Evolutionary conservation across 2,329 filamentous ascomycete genomes (phyloP).

Genomic region (Gnomoniopsis smithogilvyi): DNA sequence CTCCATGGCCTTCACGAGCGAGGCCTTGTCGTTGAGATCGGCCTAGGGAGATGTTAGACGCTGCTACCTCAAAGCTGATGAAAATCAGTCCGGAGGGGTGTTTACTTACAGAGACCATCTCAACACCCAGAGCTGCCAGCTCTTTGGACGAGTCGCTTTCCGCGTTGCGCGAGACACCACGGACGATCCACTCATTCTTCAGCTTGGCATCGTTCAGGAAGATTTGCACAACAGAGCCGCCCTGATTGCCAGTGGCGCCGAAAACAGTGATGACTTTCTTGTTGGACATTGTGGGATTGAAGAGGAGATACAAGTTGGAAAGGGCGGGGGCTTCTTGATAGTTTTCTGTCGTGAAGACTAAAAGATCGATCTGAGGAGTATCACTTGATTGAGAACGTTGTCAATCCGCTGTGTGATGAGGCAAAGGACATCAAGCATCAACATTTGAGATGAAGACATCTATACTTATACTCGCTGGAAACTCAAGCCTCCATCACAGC

Average conservation of each 20-base stretch:
- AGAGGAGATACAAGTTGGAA: neutral
- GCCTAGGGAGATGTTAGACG: slow-evolving; percentile 29
- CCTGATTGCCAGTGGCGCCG: slow-evolving; percentile 59
- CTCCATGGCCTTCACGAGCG: slow-evolving; percentile 40
- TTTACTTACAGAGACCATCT: slow-evolving; percentile 42
- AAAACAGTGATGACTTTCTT: slow-evolving; percentile 52
- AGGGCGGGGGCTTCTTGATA: too few species aligned
- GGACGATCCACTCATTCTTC: slow-evolving; percentile 46
- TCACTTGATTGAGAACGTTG: neutral
- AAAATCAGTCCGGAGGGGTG: neutral
- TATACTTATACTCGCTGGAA: slow-evolving; percentile 7
- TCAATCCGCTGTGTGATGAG: slow-evolving; percentile 3
- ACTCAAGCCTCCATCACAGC: too few species aligned
- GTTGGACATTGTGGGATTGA: slow-evolving; percentile 5
- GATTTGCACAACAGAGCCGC: slow-evolving; percentile 49
- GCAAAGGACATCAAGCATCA: neutral
- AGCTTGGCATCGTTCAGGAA: slow-evolving; percentile 37
- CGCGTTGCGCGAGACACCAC: slow-evolving; percentile 52
- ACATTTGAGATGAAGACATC: neutral
- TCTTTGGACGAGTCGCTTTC: slow-evolving; percentile 39
- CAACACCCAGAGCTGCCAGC: slow-evolving; percentile 42
- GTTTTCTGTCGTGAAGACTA: too few species aligned
- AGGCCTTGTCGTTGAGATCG: slow-evolving; percentile 44
- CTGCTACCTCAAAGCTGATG: neutral
- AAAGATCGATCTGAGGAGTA: too few species aligned